Evolutionary conservation across 1,139 yeast species (phyloP).

Genomic region (Fermentozyma sake): DNA sequence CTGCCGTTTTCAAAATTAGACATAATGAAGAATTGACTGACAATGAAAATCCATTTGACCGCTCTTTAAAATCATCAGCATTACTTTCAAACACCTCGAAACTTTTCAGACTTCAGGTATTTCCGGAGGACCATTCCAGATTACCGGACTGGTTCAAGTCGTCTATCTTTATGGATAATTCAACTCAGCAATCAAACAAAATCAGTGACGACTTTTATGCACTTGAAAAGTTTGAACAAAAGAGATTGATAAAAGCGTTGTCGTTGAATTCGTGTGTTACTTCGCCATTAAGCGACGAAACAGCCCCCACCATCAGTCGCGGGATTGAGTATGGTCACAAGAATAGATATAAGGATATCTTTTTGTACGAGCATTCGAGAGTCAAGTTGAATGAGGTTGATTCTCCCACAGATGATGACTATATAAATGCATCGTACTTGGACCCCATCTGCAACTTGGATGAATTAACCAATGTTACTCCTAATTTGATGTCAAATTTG

Average conservation of each 20-base stretch:
- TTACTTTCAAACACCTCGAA: constrained; percentile 13
- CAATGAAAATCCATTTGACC: constrained; percentile 18
- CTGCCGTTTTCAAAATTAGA: constrained; percentile 28
- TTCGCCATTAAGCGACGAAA: constrained; percentile 11
- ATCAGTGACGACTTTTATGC: constrained; percentile 23
- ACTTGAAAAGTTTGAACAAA: constrained; percentile 29
- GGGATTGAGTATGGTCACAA: constrained; percentile 76
- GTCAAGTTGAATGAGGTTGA: constrained; percentile 37
- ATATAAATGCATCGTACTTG: constrained; percentile 29
- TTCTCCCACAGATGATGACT: constrained; percentile 18
- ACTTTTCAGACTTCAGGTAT: constrained; percentile 12
- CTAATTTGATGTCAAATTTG: constrained; percentile 10
- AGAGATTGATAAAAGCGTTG: constrained; percentile 28
- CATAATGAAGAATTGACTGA: constrained; percentile 34
- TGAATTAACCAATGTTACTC: constrained; percentile 7
- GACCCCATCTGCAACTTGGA: constrained; percentile 16
- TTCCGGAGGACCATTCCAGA: constrained; percentile 9
- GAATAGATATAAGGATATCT: constrained; percentile 75
- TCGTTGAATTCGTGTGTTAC: constrained; percentile 10
- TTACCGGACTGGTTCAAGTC: constrained; percentile 33
- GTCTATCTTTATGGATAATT: constrained; percentile 14
- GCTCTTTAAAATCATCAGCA: constrained; percentile 7
- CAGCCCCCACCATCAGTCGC: constrained; percentile 26
- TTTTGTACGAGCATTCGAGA: constrained; percentile 78
- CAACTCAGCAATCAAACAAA: constrained; percentile 10